These are phyloP conservation scores for Davidsoniella australis DNA, from an alignment of 2,329 filamentous ascomycete species.

Conservation along the genomic window DNA sequence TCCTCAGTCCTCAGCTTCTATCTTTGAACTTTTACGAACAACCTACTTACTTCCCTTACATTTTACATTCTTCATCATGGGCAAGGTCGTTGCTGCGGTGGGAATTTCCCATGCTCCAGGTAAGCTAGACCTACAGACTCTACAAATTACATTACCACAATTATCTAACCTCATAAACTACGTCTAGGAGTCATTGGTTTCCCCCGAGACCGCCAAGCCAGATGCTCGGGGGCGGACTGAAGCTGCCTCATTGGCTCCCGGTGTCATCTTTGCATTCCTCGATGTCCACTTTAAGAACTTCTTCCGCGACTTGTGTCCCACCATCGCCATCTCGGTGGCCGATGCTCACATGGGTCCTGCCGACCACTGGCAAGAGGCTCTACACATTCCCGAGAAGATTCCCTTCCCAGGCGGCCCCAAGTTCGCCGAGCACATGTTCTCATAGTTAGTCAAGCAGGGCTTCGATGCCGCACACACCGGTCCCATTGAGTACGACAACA, in stretches of 20 bases:
- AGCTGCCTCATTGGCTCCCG: slow-evolving; percentile 17
- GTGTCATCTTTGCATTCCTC: slow-evolving; percentile 19
- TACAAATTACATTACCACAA: too few species aligned
- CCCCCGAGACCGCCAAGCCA: slow-evolving; percentile 17
- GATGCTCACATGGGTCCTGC: slow-evolving; percentile 17
- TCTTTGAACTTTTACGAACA: too few species aligned
- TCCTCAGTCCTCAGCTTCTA: too few species aligned
- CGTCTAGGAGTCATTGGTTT: slow-evolving; percentile 17
- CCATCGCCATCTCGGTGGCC: slow-evolving; percentile 17
- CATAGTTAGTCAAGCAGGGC: slow-evolving; percentile 15
- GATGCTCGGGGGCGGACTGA: slow-evolving; percentile 16
- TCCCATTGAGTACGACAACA: slow-evolving; percentile 17
- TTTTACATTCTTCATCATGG: too few species aligned
- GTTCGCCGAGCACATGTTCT: slow-evolving; percentile 17
- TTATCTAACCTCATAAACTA: not conserved
- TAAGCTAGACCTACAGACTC: too few species aligned
- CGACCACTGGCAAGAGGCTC: slow-evolving; percentile 18
- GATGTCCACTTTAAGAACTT: slow-evolving; percentile 20
- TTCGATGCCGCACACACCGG: slow-evolving; percentile 17
- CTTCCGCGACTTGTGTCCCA: slow-evolving; percentile 18
- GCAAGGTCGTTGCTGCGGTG: too few species aligned
- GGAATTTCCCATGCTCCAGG: too few species aligned
- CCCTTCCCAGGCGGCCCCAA: slow-evolving; percentile 17
- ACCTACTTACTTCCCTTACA: too few species aligned
- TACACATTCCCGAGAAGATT: slow-evolving; percentile 16